Evolutionary conservation across 805 yeast species (phyloP).

Genomic region (Ogataea methylovora): DNA sequence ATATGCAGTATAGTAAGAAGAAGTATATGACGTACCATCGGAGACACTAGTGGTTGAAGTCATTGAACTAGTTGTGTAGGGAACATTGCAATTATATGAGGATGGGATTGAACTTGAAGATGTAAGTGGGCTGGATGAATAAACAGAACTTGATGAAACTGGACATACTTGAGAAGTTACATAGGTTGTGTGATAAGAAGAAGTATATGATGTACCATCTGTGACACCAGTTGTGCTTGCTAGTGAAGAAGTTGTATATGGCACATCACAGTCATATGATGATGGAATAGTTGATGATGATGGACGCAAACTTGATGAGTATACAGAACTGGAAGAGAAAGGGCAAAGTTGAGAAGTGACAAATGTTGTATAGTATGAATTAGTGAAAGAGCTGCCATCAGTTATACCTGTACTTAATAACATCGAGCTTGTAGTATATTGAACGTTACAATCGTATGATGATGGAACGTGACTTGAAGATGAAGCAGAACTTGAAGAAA

Average conservation of each 20-base stretch:
- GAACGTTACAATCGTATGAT: conserved; percentile 1
- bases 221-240: no score
- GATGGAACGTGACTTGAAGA: background rate
- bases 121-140: background rate
- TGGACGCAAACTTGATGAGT: background rate
- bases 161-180: conserved; percentile 3
- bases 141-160: conserved; percentile 1
- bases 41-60: no score
- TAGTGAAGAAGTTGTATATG: conserved; percentile 5
- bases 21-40: no score
- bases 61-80: background rate
- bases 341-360: conserved; percentile 3
- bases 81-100: background rate
- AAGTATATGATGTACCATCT: no score
- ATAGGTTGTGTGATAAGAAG: no score
- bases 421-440: conserved; percentile 5
- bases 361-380: no score
- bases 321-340: background rate
- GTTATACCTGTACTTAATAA: no score
- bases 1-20: no score
- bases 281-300: conserved; percentile 2
- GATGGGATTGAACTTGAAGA: conserved; percentile 2
- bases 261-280: conserved; percentile 1
- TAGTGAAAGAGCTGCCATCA: no score
- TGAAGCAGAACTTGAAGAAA: background rate